Base-by-base conservation (phyloP, 495 filamentous ascomycete genomes). In the Aspergillus kassunensis region DNA sequence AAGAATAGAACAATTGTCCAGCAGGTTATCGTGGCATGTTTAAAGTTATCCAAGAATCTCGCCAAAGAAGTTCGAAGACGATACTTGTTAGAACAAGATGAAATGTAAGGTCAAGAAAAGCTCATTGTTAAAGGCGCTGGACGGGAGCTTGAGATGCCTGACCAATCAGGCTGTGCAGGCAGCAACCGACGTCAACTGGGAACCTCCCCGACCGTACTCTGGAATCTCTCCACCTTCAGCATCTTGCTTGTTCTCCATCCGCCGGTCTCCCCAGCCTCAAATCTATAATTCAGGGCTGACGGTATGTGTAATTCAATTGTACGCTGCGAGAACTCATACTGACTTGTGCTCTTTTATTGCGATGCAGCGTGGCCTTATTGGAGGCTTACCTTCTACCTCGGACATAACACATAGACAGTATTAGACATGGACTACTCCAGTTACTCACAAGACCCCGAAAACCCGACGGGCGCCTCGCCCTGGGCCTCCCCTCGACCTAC, bases 391-490 rank as follows among this genome's bases (percentile, higher is more conserved):
- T 57, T 31, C 51, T 64, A 51, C 54, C 48, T 39, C 25, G 33
- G 45, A 30, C 43, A 23, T 20, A 33, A 45, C 42, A 27, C 36
- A 37, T 8, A 31, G 36, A 35, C n/a, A 55, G 37, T 13, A 42
- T 51, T 37, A 41, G 48, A 46, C 18, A 96, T 96, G 90, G 90
- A 96, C 69, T 96, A 93, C 70, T 89, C 89, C 44, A 68, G 85
- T 46, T 79, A 89, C 21, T 82, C 87, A 61, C 69, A 81, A 58
- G 90, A 93, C 67, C 81, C 83, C 12, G 87, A 91, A 7, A 74
- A 89, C 57, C 79, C 83, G 10, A 76, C 72, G 18, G 90, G 80
- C 23, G 64, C 80, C 31, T 91, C 88, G 7, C 89, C 90, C 16
- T 96, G 90, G 90, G 85, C 81, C 19, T 89, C 88, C 33, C 89